Base-by-base conservation (phyloP, 2,329 filamentous ascomycete genomes). In the Aspergillus pseudonomiae region DNA sequence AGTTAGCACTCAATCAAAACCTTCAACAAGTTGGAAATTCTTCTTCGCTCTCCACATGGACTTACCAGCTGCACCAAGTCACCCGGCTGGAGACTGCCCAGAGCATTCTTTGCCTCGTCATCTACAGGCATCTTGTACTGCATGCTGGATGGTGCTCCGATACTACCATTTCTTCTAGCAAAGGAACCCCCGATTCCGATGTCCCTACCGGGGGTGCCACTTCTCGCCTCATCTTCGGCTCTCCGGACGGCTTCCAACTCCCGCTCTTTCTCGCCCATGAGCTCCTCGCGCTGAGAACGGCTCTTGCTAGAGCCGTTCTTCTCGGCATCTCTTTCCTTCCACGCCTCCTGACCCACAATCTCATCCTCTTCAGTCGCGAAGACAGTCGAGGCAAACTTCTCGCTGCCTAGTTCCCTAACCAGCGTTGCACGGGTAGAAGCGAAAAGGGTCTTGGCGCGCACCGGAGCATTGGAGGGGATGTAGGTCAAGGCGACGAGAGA, bases 401-500 rank as follows among this genome's bases (percentile, higher is more conserved):
- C 87, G 55, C 82, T 81, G 50, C 88, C 88, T 28, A 90, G 78
- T 70, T 89, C 87, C 6, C 87, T 79, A 19, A 84, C 80, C 16
- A 90, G 78, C 1, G 86, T 88, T 36, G 87, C 77, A 3, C 87
- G 83, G 43, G 88, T 89, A n/a, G 83, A 84, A 19, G 88, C 88
- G 75, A 89, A 89, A 39, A 90, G 83, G 74, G 86, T 90, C 77
- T 90, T 90, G 64, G 87, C 83, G 41, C 88, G 84, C 43, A 89
- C 88, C 0, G 86, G 85, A 6, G 88, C 87, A 53, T 86, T 79
- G 64, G 86, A 86, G 9, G 88, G 88, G 28, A 90, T 85, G 71
- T 88, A 89, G 43, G 88, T 89, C 34, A 89, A 75, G 2, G 86
- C 86, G 45, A 85, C 78, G 39, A 82, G 73, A 41, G 70, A 70